Evolutionary conservation across 1,284 basidiomycete species (phyloP).

Genomic region (Ganoderma sinense): DNA sequence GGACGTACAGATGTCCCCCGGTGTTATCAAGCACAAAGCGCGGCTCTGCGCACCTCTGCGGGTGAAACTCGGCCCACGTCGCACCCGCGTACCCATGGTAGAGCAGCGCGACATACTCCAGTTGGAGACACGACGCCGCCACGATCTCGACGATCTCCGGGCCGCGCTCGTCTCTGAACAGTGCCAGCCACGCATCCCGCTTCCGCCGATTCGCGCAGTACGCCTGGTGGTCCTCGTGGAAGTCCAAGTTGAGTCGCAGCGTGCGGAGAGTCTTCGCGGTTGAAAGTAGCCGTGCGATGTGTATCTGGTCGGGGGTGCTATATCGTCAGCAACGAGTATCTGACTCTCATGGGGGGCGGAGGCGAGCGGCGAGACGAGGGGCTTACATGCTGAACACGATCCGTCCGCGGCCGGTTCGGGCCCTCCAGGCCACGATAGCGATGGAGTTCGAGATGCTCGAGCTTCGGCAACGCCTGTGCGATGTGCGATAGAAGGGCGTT

Average conservation of each 20-base stretch:
- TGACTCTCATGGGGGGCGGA: too few species aligned
- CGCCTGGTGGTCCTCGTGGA: neutral
- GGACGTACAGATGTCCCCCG: neutral
- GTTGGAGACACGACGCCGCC: neutral
- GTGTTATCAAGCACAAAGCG: neutral
- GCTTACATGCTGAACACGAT: neutral
- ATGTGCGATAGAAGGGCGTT: too few species aligned
- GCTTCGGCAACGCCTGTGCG: too few species aligned
- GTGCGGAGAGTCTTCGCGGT: neutral
- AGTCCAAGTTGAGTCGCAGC: neutral
- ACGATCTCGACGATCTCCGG: neutral
- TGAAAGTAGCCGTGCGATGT: constrained; percentile 2
- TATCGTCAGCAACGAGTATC: too few species aligned
- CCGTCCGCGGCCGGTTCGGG: neutral
- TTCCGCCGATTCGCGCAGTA: neutral
- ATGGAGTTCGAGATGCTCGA: too few species aligned
- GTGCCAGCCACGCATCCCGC: neutral
- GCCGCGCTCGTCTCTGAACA: neutral
- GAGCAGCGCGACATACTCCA: neutral
- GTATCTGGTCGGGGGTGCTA: neutral
- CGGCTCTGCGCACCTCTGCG: neutral
- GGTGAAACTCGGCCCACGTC: neutral
- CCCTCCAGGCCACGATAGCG: too few species aligned
- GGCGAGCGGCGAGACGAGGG: neutral
- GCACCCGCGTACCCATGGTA: neutral